Conservation (phyloP, 257 asterid species). For the Scutellaria minor region DNA sequence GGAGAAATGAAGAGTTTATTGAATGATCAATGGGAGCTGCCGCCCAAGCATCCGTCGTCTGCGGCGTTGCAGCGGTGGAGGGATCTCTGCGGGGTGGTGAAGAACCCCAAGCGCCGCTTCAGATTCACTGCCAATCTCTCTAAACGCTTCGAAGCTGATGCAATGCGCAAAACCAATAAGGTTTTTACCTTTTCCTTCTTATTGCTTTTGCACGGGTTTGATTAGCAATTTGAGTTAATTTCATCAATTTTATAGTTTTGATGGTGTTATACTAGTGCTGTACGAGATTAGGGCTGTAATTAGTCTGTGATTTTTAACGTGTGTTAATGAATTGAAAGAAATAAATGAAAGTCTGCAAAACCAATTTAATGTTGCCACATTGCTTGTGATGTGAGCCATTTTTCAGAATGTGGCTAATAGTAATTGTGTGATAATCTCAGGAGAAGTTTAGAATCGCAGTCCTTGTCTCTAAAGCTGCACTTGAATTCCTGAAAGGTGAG, state of each 20-base stretch:
- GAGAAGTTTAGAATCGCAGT: conserved; percentile 88
- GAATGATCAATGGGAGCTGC: conserved; percentile 76
- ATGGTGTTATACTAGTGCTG: too few relatives aligned
- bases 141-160: conserved; percentile 80
- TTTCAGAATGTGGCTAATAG: conserved; percentile 29
- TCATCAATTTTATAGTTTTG: too few relatives aligned
- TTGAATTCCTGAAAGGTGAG: conserved; percentile 75
- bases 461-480: conserved; percentile 85
- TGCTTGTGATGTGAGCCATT: not conserved
- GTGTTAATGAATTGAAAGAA: not conserved
- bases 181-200: conserved; percentile 33
- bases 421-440: conserved; percentile 40
- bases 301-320: not conserved
- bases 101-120: conserved; percentile 81
- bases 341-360: too few relatives aligned
- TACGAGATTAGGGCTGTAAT: too few relatives aligned
- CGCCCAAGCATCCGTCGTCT: conserved; percentile 71
- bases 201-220: conserved; percentile 39
- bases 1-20: conserved; percentile 56
- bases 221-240: too few relatives aligned
- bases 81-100: conserved; percentile 69
- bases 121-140: conserved; percentile 87
- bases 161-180: conserved; percentile 80
- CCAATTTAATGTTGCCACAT: not conserved
- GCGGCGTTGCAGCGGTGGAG: conserved; percentile 84